These are phyloP conservation scores for Nakazawaea laoshanensis DNA, from an alignment of 805 yeast genomes.

Conservation along the genomic window DNA sequence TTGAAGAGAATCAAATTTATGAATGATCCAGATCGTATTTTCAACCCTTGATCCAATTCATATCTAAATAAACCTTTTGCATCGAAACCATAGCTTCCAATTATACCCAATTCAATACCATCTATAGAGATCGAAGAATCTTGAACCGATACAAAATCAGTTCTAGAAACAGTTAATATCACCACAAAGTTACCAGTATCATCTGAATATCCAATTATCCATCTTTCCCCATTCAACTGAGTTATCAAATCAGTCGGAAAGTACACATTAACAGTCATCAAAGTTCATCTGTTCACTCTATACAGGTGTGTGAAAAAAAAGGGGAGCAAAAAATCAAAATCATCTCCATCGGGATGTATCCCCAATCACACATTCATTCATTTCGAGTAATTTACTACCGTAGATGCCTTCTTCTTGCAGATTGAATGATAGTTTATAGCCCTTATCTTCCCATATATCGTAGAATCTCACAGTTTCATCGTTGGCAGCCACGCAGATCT, in stretches of 20 bases:
- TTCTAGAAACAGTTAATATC: too few relatives aligned
- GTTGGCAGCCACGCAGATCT: constrained; percentile 67
- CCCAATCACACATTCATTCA: constrained; percentile 43
- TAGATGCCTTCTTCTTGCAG: constrained; percentile 36
- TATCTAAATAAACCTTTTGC: constrained; percentile 9
- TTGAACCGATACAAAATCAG: too few relatives aligned
- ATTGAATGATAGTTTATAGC: constrained; percentile 20
- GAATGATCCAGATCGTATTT: constrained; percentile 11
- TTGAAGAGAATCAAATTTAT: constrained; percentile 40
- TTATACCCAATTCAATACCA: constrained; percentile 16
- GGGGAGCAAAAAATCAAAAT: too few relatives aligned
- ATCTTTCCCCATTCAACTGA: constrained; percentile 7
- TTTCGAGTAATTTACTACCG: constrained; percentile 51
- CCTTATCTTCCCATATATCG: constrained; percentile 50
- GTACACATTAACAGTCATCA: constrained; percentile 6
- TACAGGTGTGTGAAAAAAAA: neutral
- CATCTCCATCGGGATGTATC: constrained; percentile 4
- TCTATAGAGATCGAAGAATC: constrained; percentile 11
- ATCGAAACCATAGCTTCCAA: constrained; percentile 20
- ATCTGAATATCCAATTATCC: constrained; percentile 20
- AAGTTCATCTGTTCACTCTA: neutral
- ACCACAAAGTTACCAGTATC: constrained; percentile 16
- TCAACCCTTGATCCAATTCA: constrained; percentile 4
- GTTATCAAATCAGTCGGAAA: constrained; percentile 4
- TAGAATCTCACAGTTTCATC: constrained; percentile 75